A percentile compares a stretch with the other conserved stretches of the same genome.
Conservation (phyloP, 257 asterid genomes). For the Salvia rosmarinus region DNA sequence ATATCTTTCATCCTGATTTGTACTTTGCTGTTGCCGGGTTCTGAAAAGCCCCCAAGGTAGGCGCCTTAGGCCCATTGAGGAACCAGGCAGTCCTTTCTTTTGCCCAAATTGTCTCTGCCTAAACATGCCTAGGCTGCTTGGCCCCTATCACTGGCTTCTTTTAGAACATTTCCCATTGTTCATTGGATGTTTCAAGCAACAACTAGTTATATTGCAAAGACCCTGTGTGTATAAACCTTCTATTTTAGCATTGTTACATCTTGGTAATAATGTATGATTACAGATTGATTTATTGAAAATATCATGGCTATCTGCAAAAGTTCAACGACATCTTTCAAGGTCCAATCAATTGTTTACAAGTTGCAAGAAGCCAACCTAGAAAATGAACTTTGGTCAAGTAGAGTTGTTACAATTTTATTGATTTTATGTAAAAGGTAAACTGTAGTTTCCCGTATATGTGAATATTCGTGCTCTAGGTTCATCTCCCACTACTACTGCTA, state of each 20-base stretch:
- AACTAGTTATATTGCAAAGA: neutral
- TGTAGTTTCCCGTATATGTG: neutral
- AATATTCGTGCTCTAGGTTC: neutral
- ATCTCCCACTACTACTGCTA: neutral
- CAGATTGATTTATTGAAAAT: neutral
- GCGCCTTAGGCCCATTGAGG: neutral
- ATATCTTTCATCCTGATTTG: neutral
- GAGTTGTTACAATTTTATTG: neutral
- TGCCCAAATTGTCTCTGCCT: neutral
- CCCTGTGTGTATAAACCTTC: neutral
- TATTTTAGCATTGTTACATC: conserved; percentile 12
- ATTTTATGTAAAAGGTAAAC: neutral
- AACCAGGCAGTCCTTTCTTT: neutral
- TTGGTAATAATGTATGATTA: neutral
- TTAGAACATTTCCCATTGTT: neutral
- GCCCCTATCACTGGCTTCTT: neutral
- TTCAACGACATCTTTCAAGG: neutral
- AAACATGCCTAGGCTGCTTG: neutral
- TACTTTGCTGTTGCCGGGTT: neutral
- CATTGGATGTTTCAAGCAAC: neutral
- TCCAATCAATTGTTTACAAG: neutral
- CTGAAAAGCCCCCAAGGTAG: neutral
- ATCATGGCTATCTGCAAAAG: neutral
- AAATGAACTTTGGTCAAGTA: conserved; percentile 3
- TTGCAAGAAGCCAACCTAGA: conserved; percentile 9